Evolutionary conservation across 306 rosid genomes (phyloP).

Genomic region (Sphenostylis stenocarpa): DNA sequence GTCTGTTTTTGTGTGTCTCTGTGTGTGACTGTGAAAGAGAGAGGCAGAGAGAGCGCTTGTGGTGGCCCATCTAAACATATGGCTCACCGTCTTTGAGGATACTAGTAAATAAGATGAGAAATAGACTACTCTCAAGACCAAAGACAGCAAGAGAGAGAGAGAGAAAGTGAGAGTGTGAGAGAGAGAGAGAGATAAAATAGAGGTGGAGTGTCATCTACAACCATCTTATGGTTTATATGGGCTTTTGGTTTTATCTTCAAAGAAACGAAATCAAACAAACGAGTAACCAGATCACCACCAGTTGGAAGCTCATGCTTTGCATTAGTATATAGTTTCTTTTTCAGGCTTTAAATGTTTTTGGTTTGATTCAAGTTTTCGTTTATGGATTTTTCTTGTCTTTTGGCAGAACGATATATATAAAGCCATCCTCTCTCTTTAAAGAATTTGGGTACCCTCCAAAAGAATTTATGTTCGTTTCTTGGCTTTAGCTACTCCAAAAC

Average conservation of each 20-base stretch:
- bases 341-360: slow-evolving; percentile 40
- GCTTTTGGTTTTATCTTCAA: slow-evolving; percentile 62
- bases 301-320: slow-evolving; percentile 31
- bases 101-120: slow-evolving; percentile 48
- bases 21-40: slow-evolving; percentile 30
- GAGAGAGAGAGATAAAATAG: slow-evolving; percentile 12
- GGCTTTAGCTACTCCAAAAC: slow-evolving; percentile 46
- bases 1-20: slow-evolving; percentile 40
- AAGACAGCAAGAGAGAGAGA: slow-evolving; percentile 40
- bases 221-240: slow-evolving; percentile 32
- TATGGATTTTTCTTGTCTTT: slow-evolving; percentile 66
- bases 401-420: slow-evolving; percentile 54
- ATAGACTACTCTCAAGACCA: slow-evolving; percentile 41
- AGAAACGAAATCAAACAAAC: slow-evolving; percentile 54
- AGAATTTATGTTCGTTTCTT: slow-evolving; percentile 45
- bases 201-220: slow-evolving; percentile 36
- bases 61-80: slow-evolving; percentile 72
- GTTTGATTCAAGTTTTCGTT: slow-evolving; percentile 54
- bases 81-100: slow-evolving; percentile 69
- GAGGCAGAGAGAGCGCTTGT: slow-evolving; percentile 22
- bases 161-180: slow-evolving; percentile 32
- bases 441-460: slow-evolving; percentile 52
- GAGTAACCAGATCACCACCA: slow-evolving; percentile 44
- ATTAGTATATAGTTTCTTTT: slow-evolving; percentile 41
- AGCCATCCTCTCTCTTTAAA: slow-evolving; percentile 34